phyloP scores from a whole-genome alignment of 2,329 filamentous ascomycete species.

The Paraphaeosphaeria minitans region DNA sequence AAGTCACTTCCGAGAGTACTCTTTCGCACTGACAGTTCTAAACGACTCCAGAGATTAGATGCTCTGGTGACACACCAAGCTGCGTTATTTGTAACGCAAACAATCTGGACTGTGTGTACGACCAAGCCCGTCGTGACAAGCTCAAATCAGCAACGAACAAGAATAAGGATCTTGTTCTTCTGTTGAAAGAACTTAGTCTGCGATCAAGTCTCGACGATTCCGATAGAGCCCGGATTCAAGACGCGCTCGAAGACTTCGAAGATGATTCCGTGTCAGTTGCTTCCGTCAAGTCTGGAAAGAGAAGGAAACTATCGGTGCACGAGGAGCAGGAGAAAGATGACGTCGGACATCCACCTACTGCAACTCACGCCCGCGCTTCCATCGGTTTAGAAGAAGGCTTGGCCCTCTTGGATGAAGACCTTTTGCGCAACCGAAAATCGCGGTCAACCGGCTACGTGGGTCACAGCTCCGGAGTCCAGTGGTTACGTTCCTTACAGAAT shows the following conservation, averaged over 20 bases:
- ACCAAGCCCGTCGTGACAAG: slow-evolving; percentile 30
- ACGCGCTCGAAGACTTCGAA: slow-evolving; percentile 21
- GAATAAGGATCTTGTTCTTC: slow-evolving; percentile 23
- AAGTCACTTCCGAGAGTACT: not conserved
- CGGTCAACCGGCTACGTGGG: slow-evolving; percentile 43
- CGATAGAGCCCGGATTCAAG: slow-evolving; percentile 24
- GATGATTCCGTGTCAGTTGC: slow-evolving; percentile 19
- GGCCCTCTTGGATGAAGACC: slow-evolving; percentile 37
- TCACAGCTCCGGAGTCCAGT: slow-evolving; percentile 42
- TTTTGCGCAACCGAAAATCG: slow-evolving; percentile 32
- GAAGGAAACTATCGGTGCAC: not conserved
- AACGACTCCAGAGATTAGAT: slow-evolving; percentile 27
- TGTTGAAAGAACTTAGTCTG: slow-evolving; percentile 27
- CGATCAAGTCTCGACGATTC: slow-evolving; percentile 13
- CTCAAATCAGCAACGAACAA: slow-evolving; percentile 30
- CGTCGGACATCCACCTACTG: no score
- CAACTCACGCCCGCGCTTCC: slow-evolving; percentile 25
- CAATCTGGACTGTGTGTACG: slow-evolving; percentile 26
- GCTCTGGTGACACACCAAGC: slow-evolving; percentile 28
- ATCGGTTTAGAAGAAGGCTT: slow-evolving; percentile 38
- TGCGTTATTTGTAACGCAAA: slow-evolving; percentile 25
- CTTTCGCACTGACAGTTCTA: not conserved
- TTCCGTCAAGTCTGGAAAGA: slow-evolving; percentile 6
- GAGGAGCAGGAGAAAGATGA: not conserved
- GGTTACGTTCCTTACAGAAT: slow-evolving; percentile 36